Percentiles rank a stretch among this genome's conserved stretches.
Conservation (phyloP, 164 flowering plant genomes). For the Annona cherimola region DNA sequence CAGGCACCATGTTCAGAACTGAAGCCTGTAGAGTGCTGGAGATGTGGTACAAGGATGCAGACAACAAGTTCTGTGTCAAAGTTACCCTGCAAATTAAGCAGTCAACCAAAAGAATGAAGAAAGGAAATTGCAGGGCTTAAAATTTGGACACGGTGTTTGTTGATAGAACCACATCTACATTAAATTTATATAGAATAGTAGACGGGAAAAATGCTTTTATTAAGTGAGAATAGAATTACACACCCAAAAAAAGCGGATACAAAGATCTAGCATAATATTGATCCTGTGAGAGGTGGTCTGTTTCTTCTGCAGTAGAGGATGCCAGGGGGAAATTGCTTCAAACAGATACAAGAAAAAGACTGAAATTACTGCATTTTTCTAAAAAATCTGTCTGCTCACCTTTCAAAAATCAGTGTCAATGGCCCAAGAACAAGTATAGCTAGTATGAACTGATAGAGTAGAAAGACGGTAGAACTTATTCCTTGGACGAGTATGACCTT, state of each 20-base stretch:
- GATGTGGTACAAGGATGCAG: slow-evolving; percentile 5
- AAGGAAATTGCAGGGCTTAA: not conserved
- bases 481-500: slow-evolving; percentile 2
- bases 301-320: no score
- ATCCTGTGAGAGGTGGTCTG: slow-evolving; percentile 5
- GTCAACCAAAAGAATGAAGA: not conserved
- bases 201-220: no score
- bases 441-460: slow-evolving; percentile 6
- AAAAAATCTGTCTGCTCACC: not conserved
- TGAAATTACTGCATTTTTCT: not conserved
- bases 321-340: not conserved
- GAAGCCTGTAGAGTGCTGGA: slow-evolving; percentile 8
- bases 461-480: slow-evolving; percentile 5
- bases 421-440: slow-evolving; percentile 1
- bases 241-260: slow-evolving; percentile 7
- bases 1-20: slow-evolving; percentile 8
- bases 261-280: slow-evolving; percentile 4
- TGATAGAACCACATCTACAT: not conserved
- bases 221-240: slow-evolving; percentile 3
- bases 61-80: slow-evolving; percentile 5
- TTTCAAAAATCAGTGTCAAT: slow-evolving; percentile 5
- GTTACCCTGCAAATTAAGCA: slow-evolving; percentile 2
- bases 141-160: no score
- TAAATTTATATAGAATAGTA: no score
- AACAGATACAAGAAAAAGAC: no score